Percentiles rank a stretch among this genome's conserved stretches.
Evolutionary conservation across 2,329 filamentous ascomycete species (phyloP).

Genomic region (Capronia coronata): DNA sequence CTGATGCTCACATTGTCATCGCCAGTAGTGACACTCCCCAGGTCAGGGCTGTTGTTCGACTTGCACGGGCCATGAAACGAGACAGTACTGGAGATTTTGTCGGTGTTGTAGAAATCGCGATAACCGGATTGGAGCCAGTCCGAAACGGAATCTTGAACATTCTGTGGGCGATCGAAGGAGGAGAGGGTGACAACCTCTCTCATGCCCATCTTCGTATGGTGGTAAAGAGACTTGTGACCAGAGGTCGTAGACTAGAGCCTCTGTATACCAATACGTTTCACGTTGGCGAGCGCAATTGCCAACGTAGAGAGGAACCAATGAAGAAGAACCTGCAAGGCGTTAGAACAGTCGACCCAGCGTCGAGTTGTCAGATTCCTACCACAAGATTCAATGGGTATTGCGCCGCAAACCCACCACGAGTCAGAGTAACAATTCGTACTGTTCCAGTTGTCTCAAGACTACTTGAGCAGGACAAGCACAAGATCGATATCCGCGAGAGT

Average conservation of each 20-base stretch:
- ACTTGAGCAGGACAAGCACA: constrained; percentile 13
- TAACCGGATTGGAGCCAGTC: constrained; percentile 13
- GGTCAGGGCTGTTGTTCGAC: constrained; percentile 14
- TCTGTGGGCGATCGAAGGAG: constrained; percentile 10
- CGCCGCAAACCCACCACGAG: constrained; percentile 21
- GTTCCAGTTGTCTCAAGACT: constrained; percentile 13
- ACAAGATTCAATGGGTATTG: not conserved
- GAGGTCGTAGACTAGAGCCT: not conserved
- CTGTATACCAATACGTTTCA: not conserved
- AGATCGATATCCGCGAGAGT: constrained; percentile 8
- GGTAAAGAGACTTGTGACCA: not conserved
- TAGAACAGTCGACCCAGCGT: not conserved
- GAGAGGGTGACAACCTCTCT: constrained; percentile 9
- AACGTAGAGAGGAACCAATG: not conserved
- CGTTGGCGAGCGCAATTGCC: not conserved
- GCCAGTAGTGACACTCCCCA: constrained; percentile 12
- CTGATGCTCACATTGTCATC: constrained; percentile 20
- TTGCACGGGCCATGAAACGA: not conserved
- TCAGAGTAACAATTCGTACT: constrained; percentile 16
- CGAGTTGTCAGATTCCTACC: not conserved
- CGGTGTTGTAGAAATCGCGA: constrained; percentile 8
- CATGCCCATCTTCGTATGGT: constrained; percentile 18
- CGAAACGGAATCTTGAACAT: constrained; percentile 15
- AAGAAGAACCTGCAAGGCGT: constrained; percentile 1
- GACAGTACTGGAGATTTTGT: not conserved